Evolutionary conservation across 768 basidiomycete genomes (phyloP).

Genomic region (Kwoniella mangroviensis): DNA sequence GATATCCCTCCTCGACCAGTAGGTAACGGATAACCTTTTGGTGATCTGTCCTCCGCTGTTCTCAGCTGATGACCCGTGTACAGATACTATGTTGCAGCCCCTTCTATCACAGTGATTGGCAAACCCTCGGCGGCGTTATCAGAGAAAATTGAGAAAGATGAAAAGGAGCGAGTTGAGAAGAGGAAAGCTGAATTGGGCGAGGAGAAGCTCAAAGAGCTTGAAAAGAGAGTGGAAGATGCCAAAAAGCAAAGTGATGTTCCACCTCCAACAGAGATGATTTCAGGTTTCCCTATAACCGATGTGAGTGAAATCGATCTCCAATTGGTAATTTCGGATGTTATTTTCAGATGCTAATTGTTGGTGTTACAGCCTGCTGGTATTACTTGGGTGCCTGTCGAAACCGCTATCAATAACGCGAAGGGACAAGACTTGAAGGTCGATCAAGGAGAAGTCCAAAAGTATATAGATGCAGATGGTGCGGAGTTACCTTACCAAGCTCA

Average conservation of each 20-base stretch:
- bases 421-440: conserved; percentile 52
- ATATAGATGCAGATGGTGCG: conserved; percentile 71
- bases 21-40: conserved; percentile 35
- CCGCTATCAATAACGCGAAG: conserved; percentile 46
- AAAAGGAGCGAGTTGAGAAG: conserved; percentile 73
- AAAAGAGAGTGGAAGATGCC: conserved; percentile 72
- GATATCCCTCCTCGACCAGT: conserved; percentile 77
- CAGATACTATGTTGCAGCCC: conserved; percentile 79
- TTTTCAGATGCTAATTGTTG: not conserved
- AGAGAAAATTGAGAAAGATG: conserved; percentile 76
- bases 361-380: conserved; percentile 66
- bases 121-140: conserved; percentile 85
- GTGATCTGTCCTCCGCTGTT: no score
- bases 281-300: conserved; percentile 85
- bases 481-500: conserved; percentile 85
- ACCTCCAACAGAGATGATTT: conserved; percentile 80
- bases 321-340: no score
- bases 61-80: not conserved
- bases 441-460: conserved; percentile 63
- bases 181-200: conserved; percentile 75
- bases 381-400: conserved; percentile 83
- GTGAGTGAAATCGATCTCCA: conserved; percentile 59
- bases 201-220: conserved; percentile 75
- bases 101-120: conserved; percentile 76
- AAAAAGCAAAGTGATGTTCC: conserved; percentile 82